These are phyloP conservation scores for Barnettozyma siamensis DNA, from an alignment of 805 yeast genomes.

Conservation along the genomic window DNA sequence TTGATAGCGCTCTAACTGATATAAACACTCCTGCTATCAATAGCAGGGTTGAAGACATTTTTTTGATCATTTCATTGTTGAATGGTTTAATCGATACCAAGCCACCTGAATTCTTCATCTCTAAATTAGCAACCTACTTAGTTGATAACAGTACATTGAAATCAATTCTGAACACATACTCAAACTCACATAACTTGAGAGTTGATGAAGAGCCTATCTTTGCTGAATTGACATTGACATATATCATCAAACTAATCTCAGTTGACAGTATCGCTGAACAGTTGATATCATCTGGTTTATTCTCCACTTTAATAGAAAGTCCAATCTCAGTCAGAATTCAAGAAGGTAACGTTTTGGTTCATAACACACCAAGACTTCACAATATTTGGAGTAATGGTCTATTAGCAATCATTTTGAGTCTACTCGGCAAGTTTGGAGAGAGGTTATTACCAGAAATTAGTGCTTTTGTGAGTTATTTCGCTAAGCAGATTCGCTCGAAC, in stretches of 20 bases:
- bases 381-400: constrained; percentile 84
- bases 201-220: constrained; percentile 59
- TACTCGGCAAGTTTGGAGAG: constrained; percentile 59
- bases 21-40: constrained; percentile 33
- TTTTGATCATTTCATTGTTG: constrained; percentile 57
- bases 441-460: constrained; percentile 60
- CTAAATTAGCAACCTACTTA: constrained; percentile 46
- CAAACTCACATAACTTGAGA: constrained; percentile 58
- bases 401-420: constrained; percentile 55
- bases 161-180: constrained; percentile 57
- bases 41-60: constrained; percentile 58
- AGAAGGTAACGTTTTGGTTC: constrained; percentile 54
- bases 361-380: constrained; percentile 51
- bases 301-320: constrained; percentile 65
- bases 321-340: constrained; percentile 64
- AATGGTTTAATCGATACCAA: constrained; percentile 48
- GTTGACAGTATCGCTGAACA: constrained; percentile 60
- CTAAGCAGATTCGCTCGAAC: constrained; percentile 58
- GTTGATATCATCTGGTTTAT: constrained; percentile 57
- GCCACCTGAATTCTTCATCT: constrained; percentile 41
- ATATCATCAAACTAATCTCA: constrained; percentile 61
- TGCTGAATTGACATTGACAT: constrained; percentile 67
- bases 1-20: constrained; percentile 54
- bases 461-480: constrained; percentile 55
- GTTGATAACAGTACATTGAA: constrained; percentile 55